A percentile compares a stretch with the other conserved stretches of the same genome.
phyloP scores from a whole-genome alignment of 352 stramenopile species.

The Phytophthora ramorum region DNA sequence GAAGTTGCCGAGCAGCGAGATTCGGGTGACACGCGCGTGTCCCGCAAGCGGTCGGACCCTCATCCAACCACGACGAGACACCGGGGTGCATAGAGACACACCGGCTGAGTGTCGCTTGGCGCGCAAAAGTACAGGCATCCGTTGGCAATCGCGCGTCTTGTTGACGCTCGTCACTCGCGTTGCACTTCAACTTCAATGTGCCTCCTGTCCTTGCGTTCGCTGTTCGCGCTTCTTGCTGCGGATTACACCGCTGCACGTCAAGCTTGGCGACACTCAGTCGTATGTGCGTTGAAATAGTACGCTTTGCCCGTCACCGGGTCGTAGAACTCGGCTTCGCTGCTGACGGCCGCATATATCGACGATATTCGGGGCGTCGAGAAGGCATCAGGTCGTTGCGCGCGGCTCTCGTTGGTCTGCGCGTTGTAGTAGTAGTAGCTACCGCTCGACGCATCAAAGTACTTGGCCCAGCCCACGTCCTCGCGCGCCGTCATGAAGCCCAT shows the following conservation, averaged over 20 bases:
- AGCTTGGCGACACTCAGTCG: constrained; percentile 55
- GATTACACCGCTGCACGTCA: not conserved
- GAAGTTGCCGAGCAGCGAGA: constrained; percentile 27
- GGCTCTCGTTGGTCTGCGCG: constrained; percentile 50
- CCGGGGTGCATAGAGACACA: constrained; percentile 5
- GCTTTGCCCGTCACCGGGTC: constrained; percentile 47
- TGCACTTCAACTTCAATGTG: constrained; percentile 23
- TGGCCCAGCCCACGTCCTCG: constrained; percentile 42
- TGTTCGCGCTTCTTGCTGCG: not conserved
- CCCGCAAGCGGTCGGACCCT: constrained; percentile 12
- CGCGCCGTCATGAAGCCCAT: constrained; percentile 38
- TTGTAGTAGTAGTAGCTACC: constrained; percentile 80
- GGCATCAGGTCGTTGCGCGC: constrained; percentile 41
- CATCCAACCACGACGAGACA: constrained; percentile 11
- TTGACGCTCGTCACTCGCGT: not conserved
- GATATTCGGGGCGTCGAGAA: constrained; percentile 57
- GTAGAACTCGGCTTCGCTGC: constrained; percentile 39
- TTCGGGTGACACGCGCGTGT: constrained; percentile 28
- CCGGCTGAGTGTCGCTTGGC: constrained; percentile 11
- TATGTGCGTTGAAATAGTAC: constrained; percentile 59
- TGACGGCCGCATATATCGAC: constrained; percentile 2
- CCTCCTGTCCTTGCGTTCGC: not conserved
- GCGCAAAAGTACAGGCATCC: constrained; percentile 15
- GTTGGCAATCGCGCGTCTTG: constrained; percentile 3
- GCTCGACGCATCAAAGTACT: constrained; percentile 64